Base-by-base conservation (phyloP, 2,329 filamentous ascomycete genomes). In the Colletotrichum acutatum region DNA sequence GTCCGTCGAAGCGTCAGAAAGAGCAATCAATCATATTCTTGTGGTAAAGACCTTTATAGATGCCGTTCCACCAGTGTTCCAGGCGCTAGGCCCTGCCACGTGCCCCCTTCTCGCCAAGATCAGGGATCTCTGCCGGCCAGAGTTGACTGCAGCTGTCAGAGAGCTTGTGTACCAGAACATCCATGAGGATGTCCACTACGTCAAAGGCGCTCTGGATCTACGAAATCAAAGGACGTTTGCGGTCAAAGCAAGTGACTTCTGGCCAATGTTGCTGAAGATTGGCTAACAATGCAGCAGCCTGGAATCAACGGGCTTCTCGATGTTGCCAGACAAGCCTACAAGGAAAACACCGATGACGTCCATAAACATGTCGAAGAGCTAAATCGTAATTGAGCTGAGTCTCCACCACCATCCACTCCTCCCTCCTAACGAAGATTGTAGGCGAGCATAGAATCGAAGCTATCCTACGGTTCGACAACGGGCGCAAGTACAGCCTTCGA, bases 221-320 rank as follows among this genome's bases (percentile, higher is more conserved):
- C 90, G 95, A 16, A 97, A 98, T 74, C 96, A 98, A 79, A 88
- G 96, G 75, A 94, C 93, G 0, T 98, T 97, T 83, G 96, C 96
- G 26, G 92, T 98, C 37, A 97, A 93, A 84, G 90, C 91, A 78
- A 70, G 32, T 46, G 7, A 16, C 8, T 32, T 34, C 14, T n/a
- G 4, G 26, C 28, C 54, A 28, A 8, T 54, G 52, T 2, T 26
- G 3, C n/a, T 37, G 30, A 9, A 22, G 1, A n/a, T 34, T 54
- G 14, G n/a, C 26, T 46, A 12, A 16, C 61, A 4, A 4, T 8
- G 4, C 26, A 19, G 5, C 9, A 94, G 89, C 91, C 94, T 58
- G 94, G 94, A 0, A 91, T 97, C 54, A 95, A 94, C 77, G 94
- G 94, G 2, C 89, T 98, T 69, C 89, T 98, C 4, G 96, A 98